Percentiles rank a stretch among this genome's conserved stretches.
Conservation (phyloP, 2,329 filamentous ascomycete species). For the Cladorrhinum sp. region DNA sequence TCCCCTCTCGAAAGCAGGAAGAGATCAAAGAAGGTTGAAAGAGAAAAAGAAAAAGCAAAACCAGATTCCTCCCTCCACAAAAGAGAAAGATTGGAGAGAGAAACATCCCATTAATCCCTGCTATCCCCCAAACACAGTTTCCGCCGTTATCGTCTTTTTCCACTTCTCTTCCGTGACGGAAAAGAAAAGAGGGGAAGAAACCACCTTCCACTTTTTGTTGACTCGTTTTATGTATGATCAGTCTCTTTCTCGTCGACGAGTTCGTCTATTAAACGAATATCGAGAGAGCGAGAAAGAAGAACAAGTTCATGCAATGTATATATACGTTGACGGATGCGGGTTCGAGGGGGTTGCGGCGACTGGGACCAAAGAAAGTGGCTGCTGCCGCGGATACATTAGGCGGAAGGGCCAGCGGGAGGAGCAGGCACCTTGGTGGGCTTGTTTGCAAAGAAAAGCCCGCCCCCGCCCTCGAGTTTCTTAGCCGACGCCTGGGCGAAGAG, state of each 20-base stretch:
- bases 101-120: background rate
- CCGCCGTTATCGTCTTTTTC: background rate
- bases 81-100: background rate
- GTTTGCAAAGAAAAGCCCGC: conserved; percentile 33
- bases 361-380: background rate
- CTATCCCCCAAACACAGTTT: background rate
- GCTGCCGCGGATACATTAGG: background rate
- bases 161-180: background rate
- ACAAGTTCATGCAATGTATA: background rate
- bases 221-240: background rate
- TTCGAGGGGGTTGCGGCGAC: background rate
- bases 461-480: conserved; percentile 57
- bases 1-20: background rate
- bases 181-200: background rate
- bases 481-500: conserved; percentile 63
- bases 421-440: conserved; percentile 21
- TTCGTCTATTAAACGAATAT: background rate
- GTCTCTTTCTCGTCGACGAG: background rate
- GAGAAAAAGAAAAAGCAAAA: background rate
- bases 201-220: background rate
- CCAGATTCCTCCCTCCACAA: background rate
- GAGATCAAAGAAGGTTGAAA: background rate
- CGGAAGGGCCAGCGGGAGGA: background rate
- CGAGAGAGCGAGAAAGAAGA: background rate
- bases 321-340: too few species aligned